Conservation (phyloP, 192 early-diverging fungal genomes). For the Dimargaris cristalligena region DNA sequence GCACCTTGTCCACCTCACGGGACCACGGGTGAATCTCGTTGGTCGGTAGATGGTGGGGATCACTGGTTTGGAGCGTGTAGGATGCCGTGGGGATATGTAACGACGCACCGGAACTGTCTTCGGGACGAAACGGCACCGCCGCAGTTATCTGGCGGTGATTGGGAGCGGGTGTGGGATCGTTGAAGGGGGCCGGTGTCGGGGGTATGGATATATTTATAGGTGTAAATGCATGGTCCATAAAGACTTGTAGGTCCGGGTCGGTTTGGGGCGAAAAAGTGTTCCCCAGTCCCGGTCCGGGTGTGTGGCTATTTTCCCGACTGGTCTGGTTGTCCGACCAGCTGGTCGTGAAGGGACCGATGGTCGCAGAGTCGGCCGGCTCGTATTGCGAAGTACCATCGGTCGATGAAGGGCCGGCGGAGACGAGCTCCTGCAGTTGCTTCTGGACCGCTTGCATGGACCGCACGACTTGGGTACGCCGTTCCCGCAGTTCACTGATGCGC, state of each 20-base stretch:
- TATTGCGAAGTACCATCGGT: not conserved
- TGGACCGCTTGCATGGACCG: not conserved
- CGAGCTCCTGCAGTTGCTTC: not conserved
- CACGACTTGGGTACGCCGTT: slow-evolving; percentile 20
- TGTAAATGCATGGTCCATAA: not conserved
- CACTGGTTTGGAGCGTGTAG: not conserved
- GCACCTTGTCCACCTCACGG: slow-evolving; percentile 44
- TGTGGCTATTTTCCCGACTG: too few relatives aligned
- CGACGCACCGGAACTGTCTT: not conserved
- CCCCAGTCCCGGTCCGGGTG: not conserved
- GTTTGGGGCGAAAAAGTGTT: not conserved
- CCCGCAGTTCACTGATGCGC: slow-evolving; percentile 21
- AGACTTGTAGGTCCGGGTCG: not conserved
- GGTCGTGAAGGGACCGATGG: not conserved
- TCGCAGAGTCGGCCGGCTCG: not conserved
- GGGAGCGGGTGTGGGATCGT: too few relatives aligned
- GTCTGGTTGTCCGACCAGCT: too few relatives aligned
- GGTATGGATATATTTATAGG: too few relatives aligned
- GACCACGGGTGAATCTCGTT: slow-evolving; percentile 42
- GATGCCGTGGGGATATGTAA: not conserved
- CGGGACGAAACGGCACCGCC: not conserved
- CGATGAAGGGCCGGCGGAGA: not conserved
- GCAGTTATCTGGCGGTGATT: too few relatives aligned
- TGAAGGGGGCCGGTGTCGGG: too few relatives aligned
- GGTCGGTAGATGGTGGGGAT: not conserved